Evolutionary conservation across 805 yeast genomes (phyloP), one percentile per base, ranked within the genome.

Genomic region (Saccharomycopsis microspora): DNA sequence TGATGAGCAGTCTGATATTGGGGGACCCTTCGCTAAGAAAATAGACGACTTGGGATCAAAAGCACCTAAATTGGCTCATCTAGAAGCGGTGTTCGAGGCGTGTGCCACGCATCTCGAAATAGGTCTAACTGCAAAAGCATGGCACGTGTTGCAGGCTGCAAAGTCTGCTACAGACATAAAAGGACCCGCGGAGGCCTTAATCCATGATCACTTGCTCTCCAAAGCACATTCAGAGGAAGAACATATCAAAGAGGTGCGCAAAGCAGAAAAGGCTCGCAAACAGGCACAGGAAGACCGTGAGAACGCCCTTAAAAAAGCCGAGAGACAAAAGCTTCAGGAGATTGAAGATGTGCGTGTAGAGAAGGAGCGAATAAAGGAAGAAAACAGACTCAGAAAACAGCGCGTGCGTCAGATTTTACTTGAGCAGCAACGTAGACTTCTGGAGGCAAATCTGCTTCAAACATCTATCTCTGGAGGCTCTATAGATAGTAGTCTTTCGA

Each of bases 61-160:
- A 1, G 19, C 19, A 19, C 19, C 19, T 19, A 19, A 19, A 19
- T 19, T 19, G 19, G 19, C 19, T 19, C 19, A 19, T 19, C 19
- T 19, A 19, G 19, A 19, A 19, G 19, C 19, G 19, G 19, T 19
- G 19, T 19, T 19, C 2, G 19, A 19, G 19, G 19, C 19, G 2
- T 19, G 19, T 19, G 19, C 19, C 19, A 19, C 19, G 19, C 19
- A 19, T 19, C 19, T 19, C 19, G 19, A 19, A 19, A 19, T 19
- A 19, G 19, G 19, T 19, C 19, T 19, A 19, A 19, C 19, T 19
- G 19, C 19, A 19, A 19, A 19, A 19, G 19, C 19, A 19, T 19
- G 19, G 50, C 78, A 79, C 57, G 77, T 70, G 1, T 60, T 74
- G 43, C 76, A 74, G 45, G 74, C 78, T 74, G 62, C 73, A 10